These are phyloP conservation scores for Fusarium dlaminii DNA, from an alignment of 2,329 filamentous ascomycete genomes.

Conservation along the genomic window DNA sequence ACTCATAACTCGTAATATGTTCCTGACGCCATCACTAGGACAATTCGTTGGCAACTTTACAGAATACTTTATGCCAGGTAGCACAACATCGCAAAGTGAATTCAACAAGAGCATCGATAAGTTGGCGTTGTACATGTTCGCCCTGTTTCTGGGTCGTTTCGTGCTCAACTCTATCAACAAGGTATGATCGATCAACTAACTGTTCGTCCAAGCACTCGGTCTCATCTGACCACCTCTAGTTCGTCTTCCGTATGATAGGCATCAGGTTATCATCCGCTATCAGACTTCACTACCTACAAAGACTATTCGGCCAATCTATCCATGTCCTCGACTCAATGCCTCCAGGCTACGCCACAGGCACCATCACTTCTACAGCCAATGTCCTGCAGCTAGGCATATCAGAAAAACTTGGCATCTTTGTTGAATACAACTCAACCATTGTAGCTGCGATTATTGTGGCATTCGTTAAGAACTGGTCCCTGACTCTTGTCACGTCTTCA, in stretches of 20 bases:
- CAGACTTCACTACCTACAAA: slow-evolving; percentile 70
- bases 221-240: slow-evolving; percentile 41
- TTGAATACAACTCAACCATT: slow-evolving; percentile 65
- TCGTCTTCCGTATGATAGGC: slow-evolving; percentile 69
- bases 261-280: slow-evolving; percentile 69
- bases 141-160: slow-evolving; percentile 75
- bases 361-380: slow-evolving; percentile 72
- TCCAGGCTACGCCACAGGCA: slow-evolving; percentile 67
- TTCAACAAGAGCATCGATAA: slow-evolving; percentile 56
- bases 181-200: slow-evolving; percentile 41
- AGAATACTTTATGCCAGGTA: slow-evolving; percentile 49
- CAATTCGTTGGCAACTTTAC: slow-evolving; percentile 60
- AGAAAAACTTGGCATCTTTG: slow-evolving; percentile 67
- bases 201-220: not conserved
- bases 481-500: slow-evolving; percentile 67
- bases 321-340: slow-evolving; percentile 74
- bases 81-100: slow-evolving; percentile 45
- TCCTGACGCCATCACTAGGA: slow-evolving; percentile 41
- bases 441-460: slow-evolving; percentile 63
- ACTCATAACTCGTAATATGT: too few species aligned
- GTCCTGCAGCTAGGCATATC: slow-evolving; percentile 72
- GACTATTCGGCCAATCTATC: slow-evolving; percentile 72
- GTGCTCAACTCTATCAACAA: slow-evolving; percentile 69
- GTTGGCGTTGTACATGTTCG: slow-evolving; percentile 72
- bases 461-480: slow-evolving; percentile 66